Evolutionary conservation across 352 stramenopile genomes (phyloP), one percentile per base, ranked within the genome.

Genomic region (Phytophthora fragariaefolia): DNA sequence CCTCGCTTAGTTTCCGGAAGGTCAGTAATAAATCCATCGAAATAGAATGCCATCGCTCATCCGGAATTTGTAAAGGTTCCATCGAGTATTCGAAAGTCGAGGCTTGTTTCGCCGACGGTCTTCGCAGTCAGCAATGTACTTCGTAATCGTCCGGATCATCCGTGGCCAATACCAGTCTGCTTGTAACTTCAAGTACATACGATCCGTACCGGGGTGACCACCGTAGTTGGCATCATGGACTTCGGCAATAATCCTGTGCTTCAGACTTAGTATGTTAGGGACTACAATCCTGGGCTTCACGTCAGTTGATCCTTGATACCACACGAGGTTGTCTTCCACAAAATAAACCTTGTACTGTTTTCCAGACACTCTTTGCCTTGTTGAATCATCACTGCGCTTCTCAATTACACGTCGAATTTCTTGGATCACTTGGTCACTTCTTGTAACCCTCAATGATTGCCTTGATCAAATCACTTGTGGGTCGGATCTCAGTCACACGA

Each of bases 11-110:
- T 45, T 0, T 45, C 36, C 15, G 36, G 13, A 6, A 46, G 5
- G 15, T 46, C 38, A 13, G 38, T 46, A 6, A 50, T 59, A 59
- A 50, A 28, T 59, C 52, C 52, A 59, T 59, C 13, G 52, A 60
- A n/a, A 60, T 60, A 38, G 52, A 59, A 2, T 38, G 38, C 38
- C 38, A 59, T 28, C 52, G 38, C 17, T 59, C 52, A n/a, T 42
- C 38, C 2, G 52, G 36, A 50, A 48, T 63, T 9, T 55, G 27
- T 47, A 55, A 32, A 3, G 46, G 32, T n/a, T 47, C 56, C 56
- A 63, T 32, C 9, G 56, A 9, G 42, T 55, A 27, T 63, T 63
- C 43, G 43, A 17, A 1, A 63, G 42, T 4, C 46, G 17, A 9
- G 56, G 32, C 10, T 63, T 55, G 56, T 55, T 63, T 5, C 18